Evolutionary conservation across 1,139 yeast species (phyloP).

Genomic region (Nakaseomyces nivariensis): DNA sequence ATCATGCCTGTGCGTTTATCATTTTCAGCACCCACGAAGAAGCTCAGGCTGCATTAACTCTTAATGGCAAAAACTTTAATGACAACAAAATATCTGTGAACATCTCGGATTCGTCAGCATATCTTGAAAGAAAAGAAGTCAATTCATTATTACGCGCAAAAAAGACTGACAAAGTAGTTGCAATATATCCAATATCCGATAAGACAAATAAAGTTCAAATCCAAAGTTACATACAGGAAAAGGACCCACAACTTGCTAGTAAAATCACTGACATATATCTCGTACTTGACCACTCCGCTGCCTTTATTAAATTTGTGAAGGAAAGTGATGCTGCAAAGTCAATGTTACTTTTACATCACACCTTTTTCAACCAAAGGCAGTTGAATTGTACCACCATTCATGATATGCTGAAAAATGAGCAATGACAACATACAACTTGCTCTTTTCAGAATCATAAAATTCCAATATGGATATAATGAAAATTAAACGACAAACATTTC

Average conservation of each 20-base stretch:
- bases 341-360: constrained; percentile 39
- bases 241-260: constrained; percentile 34
- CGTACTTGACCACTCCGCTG: constrained; percentile 42
- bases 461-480: neutral
- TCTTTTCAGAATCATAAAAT: too few relatives aligned
- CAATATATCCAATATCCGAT: constrained; percentile 39
- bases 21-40: constrained; percentile 34
- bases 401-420: constrained; percentile 24
- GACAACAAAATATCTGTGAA: constrained; percentile 39
- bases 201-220: constrained; percentile 39
- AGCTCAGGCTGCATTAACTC: constrained; percentile 35
- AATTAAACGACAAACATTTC: neutral
- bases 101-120: constrained; percentile 33
- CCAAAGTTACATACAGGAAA: constrained; percentile 27
- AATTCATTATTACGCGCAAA: constrained; percentile 23
- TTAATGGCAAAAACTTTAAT: constrained; percentile 33
- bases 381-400: constrained; percentile 34
- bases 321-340: constrained; percentile 50
- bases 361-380: constrained; percentile 30
- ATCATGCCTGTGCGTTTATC: constrained; percentile 53
- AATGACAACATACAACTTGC: neutral
- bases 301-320: constrained; percentile 42
- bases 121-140: constrained; percentile 26
- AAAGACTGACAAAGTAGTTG: constrained; percentile 33
- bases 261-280: constrained; percentile 31